Evolutionary conservation across 1,284 basidiomycete genomes (phyloP).

Genomic region (Sparassis latifolia): DNA sequence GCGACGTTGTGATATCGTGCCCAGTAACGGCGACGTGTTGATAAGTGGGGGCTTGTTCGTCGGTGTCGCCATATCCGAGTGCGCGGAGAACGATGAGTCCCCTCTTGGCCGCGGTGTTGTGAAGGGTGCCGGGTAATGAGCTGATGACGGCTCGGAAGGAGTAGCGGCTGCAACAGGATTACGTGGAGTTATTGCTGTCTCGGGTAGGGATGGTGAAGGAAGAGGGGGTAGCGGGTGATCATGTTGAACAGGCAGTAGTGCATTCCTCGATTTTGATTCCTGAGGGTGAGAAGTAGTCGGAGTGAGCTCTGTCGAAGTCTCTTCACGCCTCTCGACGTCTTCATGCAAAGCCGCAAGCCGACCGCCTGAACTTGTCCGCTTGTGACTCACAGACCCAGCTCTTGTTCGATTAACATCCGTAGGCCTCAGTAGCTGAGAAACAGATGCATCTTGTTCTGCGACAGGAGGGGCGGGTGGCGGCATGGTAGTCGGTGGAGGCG

Average conservation of each 20-base stretch:
- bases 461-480: slow-evolving; percentile 54
- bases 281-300: slow-evolving; percentile 22
- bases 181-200: slow-evolving; percentile 32
- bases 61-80: slow-evolving; percentile 31
- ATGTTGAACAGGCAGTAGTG: slow-evolving; percentile 6
- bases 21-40: slow-evolving; percentile 51
- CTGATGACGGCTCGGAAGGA: slow-evolving; percentile 14
- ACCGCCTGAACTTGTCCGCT: slow-evolving; percentile 48
- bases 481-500: slow-evolving; percentile 55
- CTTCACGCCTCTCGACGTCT: slow-evolving; percentile 39
- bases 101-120: slow-evolving; percentile 45
- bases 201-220: slow-evolving; percentile 41
- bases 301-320: slow-evolving; percentile 18
- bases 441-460: slow-evolving; percentile 21
- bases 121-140: slow-evolving; percentile 28
- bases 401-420: slow-evolving; percentile 36
- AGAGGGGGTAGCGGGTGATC: slow-evolving; percentile 59
- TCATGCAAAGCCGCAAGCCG: slow-evolving; percentile 56
- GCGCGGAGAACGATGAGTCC: slow-evolving; percentile 39
- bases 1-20: slow-evolving; percentile 66
- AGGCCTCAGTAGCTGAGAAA: slow-evolving; percentile 19
- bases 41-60: slow-evolving; percentile 35
- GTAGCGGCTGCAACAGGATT: slow-evolving; percentile 11
- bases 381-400: slow-evolving; percentile 45
- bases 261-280: slow-evolving; percentile 18